These are phyloP conservation scores for Pseudotsuga menziesii DNA, from an alignment of 75 land plant genomes.

Conservation along the genomic window DNA sequence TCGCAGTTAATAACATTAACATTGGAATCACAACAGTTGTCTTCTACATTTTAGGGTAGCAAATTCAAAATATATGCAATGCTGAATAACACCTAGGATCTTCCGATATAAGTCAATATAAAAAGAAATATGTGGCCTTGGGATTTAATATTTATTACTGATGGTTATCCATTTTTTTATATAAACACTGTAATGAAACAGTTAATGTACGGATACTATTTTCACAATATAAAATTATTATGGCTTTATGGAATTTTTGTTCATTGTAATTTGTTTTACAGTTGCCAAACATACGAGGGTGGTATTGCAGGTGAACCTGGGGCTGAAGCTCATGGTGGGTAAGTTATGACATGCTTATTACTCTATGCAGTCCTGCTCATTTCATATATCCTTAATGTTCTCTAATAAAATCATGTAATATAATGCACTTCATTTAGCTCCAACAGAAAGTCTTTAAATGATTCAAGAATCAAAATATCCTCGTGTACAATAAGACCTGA, in stretches of 20 bases:
- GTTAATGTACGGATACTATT: background rate
- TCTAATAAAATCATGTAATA: too few relatives aligned
- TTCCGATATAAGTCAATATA: background rate
- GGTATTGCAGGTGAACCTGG: conserved; percentile 98
- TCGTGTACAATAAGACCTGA: background rate
- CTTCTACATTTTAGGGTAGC: background rate
- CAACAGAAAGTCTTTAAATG: background rate
- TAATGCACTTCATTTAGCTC: background rate
- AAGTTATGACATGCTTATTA: conserved; percentile 18
- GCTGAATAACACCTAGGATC: background rate
- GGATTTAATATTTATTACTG: background rate
- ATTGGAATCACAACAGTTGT: background rate
- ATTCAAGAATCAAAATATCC: background rate
- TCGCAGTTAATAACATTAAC: too few relatives aligned
- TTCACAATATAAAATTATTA: too few relatives aligned
- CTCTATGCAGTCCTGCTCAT: too few relatives aligned
- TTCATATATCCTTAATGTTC: too few relatives aligned
- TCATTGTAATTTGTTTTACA: conserved; percentile 18
- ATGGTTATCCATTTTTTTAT: background rate
- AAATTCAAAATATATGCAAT: background rate
- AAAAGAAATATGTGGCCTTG: background rate
- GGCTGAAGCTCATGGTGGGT: conserved; percentile 99
- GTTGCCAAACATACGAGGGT: conserved; percentile 99
- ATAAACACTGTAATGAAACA: background rate
- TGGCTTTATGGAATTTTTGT: background rate